Percentiles rank a stretch among this genome's conserved stretches.
Conservation (phyloP, 129 eudicot genomes). For the Calendula officinalis region DNA sequence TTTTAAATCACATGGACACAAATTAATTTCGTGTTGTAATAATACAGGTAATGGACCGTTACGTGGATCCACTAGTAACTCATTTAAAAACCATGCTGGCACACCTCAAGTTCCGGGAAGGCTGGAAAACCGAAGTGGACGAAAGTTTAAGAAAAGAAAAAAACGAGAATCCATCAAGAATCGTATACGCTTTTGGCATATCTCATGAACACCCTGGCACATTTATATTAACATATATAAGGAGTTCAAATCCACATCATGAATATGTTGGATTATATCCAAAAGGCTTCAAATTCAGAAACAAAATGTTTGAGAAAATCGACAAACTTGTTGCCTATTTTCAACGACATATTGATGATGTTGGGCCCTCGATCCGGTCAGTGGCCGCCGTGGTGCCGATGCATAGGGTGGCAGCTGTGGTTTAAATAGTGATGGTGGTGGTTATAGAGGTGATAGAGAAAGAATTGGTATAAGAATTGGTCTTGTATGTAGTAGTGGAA, state of each 20-base stretch:
- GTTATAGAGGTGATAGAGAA: background rate
- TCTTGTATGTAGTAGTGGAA: slow-evolving; percentile 87
- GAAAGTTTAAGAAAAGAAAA: slow-evolving; percentile 77
- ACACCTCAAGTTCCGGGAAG: slow-evolving; percentile 77
- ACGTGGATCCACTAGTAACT: slow-evolving; percentile 85
- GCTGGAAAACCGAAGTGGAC: slow-evolving; percentile 88
- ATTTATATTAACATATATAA: slow-evolving; percentile 73
- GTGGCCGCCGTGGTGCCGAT: slow-evolving; percentile 96
- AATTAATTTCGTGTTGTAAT: too few species aligned
- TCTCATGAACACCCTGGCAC: slow-evolving; percentile 97
- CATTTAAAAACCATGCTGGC: slow-evolving; percentile 78
- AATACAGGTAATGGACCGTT: slow-evolving; percentile 89
- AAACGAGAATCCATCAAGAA: slow-evolving; percentile 75
- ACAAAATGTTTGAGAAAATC: slow-evolving; percentile 79
- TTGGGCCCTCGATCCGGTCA: slow-evolving; percentile 68
- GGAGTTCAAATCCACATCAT: slow-evolving; percentile 93
- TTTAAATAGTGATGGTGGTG: slow-evolving; percentile 44
- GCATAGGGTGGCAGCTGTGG: slow-evolving; percentile 82
- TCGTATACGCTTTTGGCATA: slow-evolving; percentile 89
- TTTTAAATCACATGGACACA: too few species aligned
- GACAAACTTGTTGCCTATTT: slow-evolving; percentile 85
- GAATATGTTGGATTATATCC: slow-evolving; percentile 91
- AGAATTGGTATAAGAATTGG: slow-evolving; percentile 49
- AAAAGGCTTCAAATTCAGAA: slow-evolving; percentile 89
- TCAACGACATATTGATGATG: slow-evolving; percentile 83